Evolutionary conservation across 2,329 filamentous ascomycete genomes (phyloP), one percentile per base, ranked within the genome.

Genomic region (Alternaria hordeiaustralica): DNA sequence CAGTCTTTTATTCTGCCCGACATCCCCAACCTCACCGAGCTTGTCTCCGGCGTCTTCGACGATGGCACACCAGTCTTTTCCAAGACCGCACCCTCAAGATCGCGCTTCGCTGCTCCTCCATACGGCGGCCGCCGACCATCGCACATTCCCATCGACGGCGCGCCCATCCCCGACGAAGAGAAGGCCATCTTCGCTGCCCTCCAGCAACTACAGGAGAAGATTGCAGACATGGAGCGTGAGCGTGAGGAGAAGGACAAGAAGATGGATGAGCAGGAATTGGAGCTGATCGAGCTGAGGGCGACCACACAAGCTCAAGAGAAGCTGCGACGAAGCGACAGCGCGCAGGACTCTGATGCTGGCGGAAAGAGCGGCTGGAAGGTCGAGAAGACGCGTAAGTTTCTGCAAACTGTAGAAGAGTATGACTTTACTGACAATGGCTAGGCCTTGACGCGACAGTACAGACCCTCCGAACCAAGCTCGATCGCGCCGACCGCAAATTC

Each of bases 1-100:
- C 86, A 87, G 63, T 90, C 88, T 0, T 89, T 89, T 71, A 82
- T 87, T 54, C 81, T 90, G 5, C 88, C 88, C 3, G 86, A 89
- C 65, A 79, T 89, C 47, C 85, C 86, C 8, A 88, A 89, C 67
- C 82, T 89, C 61, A 88, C 87, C 6, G 87, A 89, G 70, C 81
- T 89, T 28, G 84, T 89, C 11, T 88, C 87, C 21, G 87, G 87
- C 57, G 81, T 85, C 1, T 87, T 86, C 65, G 83, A 86, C 61
- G 85, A 88, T 67, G 86, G 86, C 12, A 88, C 87, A 1, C 87
- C 87, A 0, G 82, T 87, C 12, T 86, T 88, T 74, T 81, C 83
- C 10, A 84, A 86, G 20, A 83, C 79, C 36, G 76, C 81, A n/a
- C 83, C 82, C 49, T 72, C 84, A 23, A 82, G 86, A 45, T 87